phyloP scores from a whole-genome alignment of 306 rosid genomes.

The Citrullus amarus region DNA sequence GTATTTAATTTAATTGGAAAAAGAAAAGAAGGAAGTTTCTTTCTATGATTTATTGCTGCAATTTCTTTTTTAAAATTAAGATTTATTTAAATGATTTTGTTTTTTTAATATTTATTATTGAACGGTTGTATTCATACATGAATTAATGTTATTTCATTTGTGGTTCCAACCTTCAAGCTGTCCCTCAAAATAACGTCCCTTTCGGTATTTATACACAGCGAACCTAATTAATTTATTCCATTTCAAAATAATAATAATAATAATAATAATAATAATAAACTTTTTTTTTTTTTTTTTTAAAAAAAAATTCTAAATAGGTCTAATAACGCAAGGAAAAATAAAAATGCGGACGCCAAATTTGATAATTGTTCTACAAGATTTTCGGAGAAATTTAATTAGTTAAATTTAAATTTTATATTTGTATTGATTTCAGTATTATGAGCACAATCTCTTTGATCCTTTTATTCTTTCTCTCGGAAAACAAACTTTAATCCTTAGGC shows the following conservation, averaged over 20 bases:
- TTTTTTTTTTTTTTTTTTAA: background rate
- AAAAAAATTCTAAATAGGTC: background rate
- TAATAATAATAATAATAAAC: background rate
- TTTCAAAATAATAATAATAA: background rate
- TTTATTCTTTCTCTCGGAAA: no score
- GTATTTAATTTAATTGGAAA: background rate
- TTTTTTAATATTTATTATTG: background rate
- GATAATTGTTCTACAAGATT: no score
- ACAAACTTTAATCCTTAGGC: no score
- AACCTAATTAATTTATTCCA: background rate
- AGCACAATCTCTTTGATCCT: no score
- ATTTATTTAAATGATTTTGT: background rate
- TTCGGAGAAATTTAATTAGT: no score
- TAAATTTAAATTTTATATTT: no score
- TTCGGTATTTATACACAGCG: background rate
- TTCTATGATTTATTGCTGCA: background rate
- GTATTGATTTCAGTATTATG: no score
- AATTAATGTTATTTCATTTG: background rate
- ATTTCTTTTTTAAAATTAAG: no score
- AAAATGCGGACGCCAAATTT: background rate
- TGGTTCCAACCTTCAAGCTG: background rate
- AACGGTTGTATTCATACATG: background rate
- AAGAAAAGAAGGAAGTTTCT: no score
- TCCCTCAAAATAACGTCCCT: background rate
- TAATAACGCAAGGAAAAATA: background rate